These are phyloP conservation scores for Ogataea philodendri DNA, from an alignment of 805 yeast genomes.

Conservation along the genomic window DNA sequence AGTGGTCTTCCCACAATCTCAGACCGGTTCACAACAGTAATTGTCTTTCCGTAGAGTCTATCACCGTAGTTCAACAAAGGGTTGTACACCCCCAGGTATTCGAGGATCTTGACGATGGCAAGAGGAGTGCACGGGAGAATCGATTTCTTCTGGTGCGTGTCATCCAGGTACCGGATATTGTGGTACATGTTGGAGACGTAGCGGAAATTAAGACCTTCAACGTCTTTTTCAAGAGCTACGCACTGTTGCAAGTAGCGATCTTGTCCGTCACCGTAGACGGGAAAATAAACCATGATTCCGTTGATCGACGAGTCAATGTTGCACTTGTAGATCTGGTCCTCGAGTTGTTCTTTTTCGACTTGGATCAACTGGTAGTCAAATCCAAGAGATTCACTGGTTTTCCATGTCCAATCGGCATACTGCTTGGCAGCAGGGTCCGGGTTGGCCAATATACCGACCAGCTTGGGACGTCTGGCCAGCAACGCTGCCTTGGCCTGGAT, in stretches of 20 bases:
- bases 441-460: constrained; percentile 92
- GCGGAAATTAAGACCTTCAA: constrained; percentile 89
- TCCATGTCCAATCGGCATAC: constrained; percentile 96
- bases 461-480: constrained; percentile 58
- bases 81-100: constrained; percentile 86
- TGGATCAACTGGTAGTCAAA: constrained; percentile 76
- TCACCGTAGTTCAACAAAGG: constrained; percentile 81
- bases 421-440: constrained; percentile 91
- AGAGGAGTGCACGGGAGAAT: constrained; percentile 96
- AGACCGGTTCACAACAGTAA: constrained; percentile 87
- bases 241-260: constrained; percentile 95
- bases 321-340: constrained; percentile 78
- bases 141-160: constrained; percentile 63
- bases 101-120: constrained; percentile 90
- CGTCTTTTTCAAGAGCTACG: constrained; percentile 88
- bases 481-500: constrained; percentile 54
- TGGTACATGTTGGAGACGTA: constrained; percentile 95
- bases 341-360: constrained; percentile 76
- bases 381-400: constrained; percentile 83
- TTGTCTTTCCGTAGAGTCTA: constrained; percentile 87
- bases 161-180: constrained; percentile 81
- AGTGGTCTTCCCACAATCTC: constrained; percentile 97
- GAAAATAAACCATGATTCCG: constrained; percentile 97
- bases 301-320: constrained; percentile 72
- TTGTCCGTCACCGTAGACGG: constrained; percentile 92